phyloP scores from a whole-genome alignment of 768 basidiomycete species.

The Auriscalpium microsporum region DNA sequence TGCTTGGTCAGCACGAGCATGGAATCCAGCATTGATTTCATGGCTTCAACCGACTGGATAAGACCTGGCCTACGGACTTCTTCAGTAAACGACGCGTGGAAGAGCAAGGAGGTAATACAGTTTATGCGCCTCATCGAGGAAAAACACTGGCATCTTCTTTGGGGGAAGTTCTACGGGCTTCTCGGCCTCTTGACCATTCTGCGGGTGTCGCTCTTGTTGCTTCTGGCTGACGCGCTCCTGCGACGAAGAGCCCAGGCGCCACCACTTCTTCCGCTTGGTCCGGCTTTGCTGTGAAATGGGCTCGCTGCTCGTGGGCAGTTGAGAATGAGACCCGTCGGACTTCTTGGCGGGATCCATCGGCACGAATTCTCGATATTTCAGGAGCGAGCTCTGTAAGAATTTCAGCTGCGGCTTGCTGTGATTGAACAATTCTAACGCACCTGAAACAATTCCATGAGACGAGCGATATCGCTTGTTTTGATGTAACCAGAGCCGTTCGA shows the following conservation, averaged over 20 bases:
- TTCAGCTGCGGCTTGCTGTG: constrained; percentile 2
- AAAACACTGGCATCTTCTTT: constrained; percentile 74
- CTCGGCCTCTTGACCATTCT: constrained; percentile 27
- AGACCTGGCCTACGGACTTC: constrained; percentile 48
- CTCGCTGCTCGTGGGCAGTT: not conserved
- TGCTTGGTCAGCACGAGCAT: constrained; percentile 86
- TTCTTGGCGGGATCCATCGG: constrained; percentile 8
- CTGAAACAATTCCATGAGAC: constrained; percentile 82
- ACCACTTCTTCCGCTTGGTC: constrained; percentile 6
- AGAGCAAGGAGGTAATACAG: constrained; percentile 36
- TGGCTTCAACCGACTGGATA: constrained; percentile 68
- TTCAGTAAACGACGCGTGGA: not conserved
- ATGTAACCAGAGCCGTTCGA: constrained; percentile 37
- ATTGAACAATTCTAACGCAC: constrained; percentile 22
- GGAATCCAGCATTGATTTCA: constrained; percentile 79
- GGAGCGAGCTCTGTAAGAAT: constrained; percentile 18
- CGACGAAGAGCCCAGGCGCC: constrained; percentile 7
- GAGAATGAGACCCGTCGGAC: not conserved
- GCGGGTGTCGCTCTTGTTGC: constrained; percentile 1
- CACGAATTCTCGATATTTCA: constrained; percentile 23
- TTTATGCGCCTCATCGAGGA: constrained; percentile 83
- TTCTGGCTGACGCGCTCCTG: constrained; percentile 2
- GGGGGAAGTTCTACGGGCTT: constrained; percentile 26
- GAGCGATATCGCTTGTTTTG: constrained; percentile 71
- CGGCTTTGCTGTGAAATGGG: constrained; percentile 7